Evolutionary conservation across 257 asterid genomes (phyloP), one percentile per base, ranked within the genome.

Genomic region (Haberlea rhodopensis): DNA sequence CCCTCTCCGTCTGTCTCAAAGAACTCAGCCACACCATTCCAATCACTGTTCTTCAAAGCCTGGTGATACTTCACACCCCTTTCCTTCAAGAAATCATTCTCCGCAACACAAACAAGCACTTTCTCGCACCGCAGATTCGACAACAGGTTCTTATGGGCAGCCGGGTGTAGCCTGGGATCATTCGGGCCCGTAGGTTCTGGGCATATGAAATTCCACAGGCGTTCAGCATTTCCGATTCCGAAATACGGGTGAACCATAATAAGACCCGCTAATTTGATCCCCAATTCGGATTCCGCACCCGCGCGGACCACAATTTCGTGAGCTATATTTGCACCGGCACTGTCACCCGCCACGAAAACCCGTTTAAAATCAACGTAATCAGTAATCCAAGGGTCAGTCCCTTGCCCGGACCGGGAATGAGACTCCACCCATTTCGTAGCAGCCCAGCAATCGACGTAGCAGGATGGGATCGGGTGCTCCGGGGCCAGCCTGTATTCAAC

Each of bases 321-420:
- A 0, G 83, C 78, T 29, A 91, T 67, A 43, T 88, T 91, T 4
- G 87, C 95, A 53, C 97, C 97, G 2, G 95, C 94, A 60, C 98
- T 88, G 65, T 91, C 96, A 8, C 98, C 96, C 11, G 80, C 85
- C 58, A 85, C 26, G 65, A 58, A 88, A 10, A 82, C 79, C 18
- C 83, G 76, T 0, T 46, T 3, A 26, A 86, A 81, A 40, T 84
- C 88, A 0, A 76, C 98, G 76, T 69, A 71, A 2, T 27, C 67
- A 21, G 61, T 75, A 8, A 91, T 19, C 95, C 96, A 86, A 16
- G 88, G 74, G 10, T 91, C 95, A 32, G 84, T 28, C 3, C 82
- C 90, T 20, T 54, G 29, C 0, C 69, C 76, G 23, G 19, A 19
- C 2, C 67, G 19, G 22, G 75, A 23, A 2, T 83, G 84, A 5